Evolutionary conservation across 169 alveolate genomes (phyloP).

Genomic region (Plasmodium gonderi): DNA sequence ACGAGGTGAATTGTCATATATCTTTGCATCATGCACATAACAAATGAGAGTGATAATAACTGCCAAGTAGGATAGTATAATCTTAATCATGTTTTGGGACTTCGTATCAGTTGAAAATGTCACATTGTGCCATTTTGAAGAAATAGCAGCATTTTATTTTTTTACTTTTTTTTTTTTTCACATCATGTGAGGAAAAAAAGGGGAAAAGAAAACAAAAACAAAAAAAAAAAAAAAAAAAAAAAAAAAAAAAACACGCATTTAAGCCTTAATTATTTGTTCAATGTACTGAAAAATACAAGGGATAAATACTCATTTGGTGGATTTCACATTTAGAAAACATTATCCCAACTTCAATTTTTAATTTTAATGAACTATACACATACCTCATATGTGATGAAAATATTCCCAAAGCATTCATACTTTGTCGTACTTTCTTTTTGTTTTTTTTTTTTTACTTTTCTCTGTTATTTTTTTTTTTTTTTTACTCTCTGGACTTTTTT

Average conservation of each 20-base stretch:
- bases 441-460: neutral
- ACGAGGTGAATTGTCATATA: neutral
- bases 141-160: neutral
- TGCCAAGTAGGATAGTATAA: neutral
- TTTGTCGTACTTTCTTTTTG: neutral
- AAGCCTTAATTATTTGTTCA: neutral
- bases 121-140: neutral
- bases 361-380: neutral
- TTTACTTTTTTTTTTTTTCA: conserved; percentile 1
- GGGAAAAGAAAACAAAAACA: neutral
- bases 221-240: neutral
- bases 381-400: neutral
- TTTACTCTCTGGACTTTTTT: too few relatives aligned
- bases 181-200: neutral
- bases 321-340: neutral
- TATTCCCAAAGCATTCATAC: neutral
- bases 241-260: neutral
- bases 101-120: neutral
- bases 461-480: too few relatives aligned
- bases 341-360: neutral
- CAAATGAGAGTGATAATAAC: neutral
- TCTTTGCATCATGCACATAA: conserved; percentile 40
- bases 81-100: conserved; percentile 25
- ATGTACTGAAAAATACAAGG: neutral
- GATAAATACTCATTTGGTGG: neutral